Base-by-base conservation (phyloP, 1,284 basidiomycete genomes). In the Ganoderma multipileum region DNA sequence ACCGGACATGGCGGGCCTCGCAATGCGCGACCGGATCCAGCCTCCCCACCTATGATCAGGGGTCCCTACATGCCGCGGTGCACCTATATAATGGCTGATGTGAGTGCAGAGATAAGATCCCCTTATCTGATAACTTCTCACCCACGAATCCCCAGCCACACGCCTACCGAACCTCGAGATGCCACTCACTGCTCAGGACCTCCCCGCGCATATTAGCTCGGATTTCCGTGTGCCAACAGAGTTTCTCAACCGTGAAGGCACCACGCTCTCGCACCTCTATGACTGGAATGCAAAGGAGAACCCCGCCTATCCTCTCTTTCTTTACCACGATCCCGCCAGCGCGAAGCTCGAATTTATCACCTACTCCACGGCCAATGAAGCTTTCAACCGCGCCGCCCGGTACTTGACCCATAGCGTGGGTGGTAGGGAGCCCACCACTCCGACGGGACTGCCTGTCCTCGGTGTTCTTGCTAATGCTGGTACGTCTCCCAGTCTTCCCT, bases 281-380 rank as follows among this genome's bases (percentile, higher is more conserved):
- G 41, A 65, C 12, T 72, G 71, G 71, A 38, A 67, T 16, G 69
- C 69, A 30, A 60, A 50, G 47, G 62, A 62, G 36, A 72, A 72
- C 65, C 67, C 71, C 38, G 57, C 68, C 64, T 72, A 70, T 26
- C 71, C 71, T 2, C 65, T 72, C 16, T 70, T 72, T 69, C 62
- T 66, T 55, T 72, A 72, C 28, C 71, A 72, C 36, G 69, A 72
- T 23, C 30, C 44, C 23, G n/a, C 16, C 7, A 50, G n/a, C 12
- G 14, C 28, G 36, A 23, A 63, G 50, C 41, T 41, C 33, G 63
- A 70, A 55, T 71, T 52, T 39, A 67, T 73, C 61, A 72, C 72
- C 2, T 69, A 71, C 54, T 57, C 69, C 0, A 58, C 54, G 4
- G 71, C 67, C 7, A 54, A 67, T 36, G 60, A 62, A 11, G 72